phyloP scores from a whole-genome alignment of 164 flowering plant species.

The Aristolochia contorta region DNA sequence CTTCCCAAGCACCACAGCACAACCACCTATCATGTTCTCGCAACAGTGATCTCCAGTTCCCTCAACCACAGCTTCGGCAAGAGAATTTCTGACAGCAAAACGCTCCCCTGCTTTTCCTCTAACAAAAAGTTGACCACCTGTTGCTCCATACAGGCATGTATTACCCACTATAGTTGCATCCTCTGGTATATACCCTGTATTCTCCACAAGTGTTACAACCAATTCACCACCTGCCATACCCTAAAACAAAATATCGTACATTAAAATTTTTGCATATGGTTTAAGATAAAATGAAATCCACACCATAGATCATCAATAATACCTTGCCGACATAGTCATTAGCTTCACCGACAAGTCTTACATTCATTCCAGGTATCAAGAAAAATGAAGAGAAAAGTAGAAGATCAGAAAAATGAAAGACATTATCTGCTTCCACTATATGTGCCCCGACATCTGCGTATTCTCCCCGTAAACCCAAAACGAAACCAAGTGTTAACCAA shows the following conservation, averaged over 20 bases:
- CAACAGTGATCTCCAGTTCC: conserved; percentile 98
- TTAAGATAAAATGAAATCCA: background rate
- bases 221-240: conserved; percentile 98
- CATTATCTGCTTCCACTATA: too few species aligned
- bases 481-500: too few species aligned
- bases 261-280: background rate
- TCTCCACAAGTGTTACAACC: conserved; percentile 76
- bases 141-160: conserved; percentile 96
- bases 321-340: conserved; percentile 99
- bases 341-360: conserved; percentile 91
- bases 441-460: too few species aligned
- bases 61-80: conserved; percentile 91
- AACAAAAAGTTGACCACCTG: conserved; percentile 89
- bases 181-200: conserved; percentile 73
- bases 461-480: too few species aligned
- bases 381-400: too few species aligned
- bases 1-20: conserved; percentile 96
- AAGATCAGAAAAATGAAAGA: too few species aligned
- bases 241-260: conserved; percentile 20
- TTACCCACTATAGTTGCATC: conserved; percentile 96
- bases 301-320: conserved; percentile 6
- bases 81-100: conserved; percentile 96
- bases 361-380: conserved; percentile 92
- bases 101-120: conserved; percentile 98
- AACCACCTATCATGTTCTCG: conserved; percentile 99